Evolutionary conservation across 768 basidiomycete genomes (phyloP), one percentile per base, ranked within the genome.

Genomic region (Suillus variegatus): DNA sequence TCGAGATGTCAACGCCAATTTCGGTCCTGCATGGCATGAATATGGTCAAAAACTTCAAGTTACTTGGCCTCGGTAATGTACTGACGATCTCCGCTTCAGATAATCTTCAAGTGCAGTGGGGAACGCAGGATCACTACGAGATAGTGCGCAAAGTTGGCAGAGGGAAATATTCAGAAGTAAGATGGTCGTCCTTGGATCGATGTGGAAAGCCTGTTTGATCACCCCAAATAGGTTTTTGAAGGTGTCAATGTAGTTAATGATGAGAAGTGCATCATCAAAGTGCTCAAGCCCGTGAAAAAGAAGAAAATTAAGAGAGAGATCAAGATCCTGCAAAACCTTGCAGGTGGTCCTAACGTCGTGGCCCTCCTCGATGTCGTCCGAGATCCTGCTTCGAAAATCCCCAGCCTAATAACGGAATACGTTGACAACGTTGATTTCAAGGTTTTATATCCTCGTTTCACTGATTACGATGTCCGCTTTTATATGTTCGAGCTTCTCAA

Each of bases 291-390:
- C 0, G 96, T 99, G 47, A 99, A 99, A 86, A 98, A 99, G 88
- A 99, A 99, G 88, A 99, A 99, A 82, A 98, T 98, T 80, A 98
- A 98, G 82, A 86, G 97, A 68, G 97, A 99, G 81, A 97, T 99
- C 77, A 98, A 98, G 84, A 97, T 99, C 73, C 81, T 99, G 32
- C 95, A 96, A 79, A 97, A 98, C 76, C 84, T 99, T 38, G 94
- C 95, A 0, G 96, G 97, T 32, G 97, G 97, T 7, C 95, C 95
- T 4, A 99, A 99, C 77, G 85, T 99, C 68, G 93, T 98, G 58
- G 91, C 91, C 8, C 84, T 99, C 60, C 83, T 98, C 67, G 97
- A 99, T 75, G 95, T 98, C 70, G 97, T 99, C 66, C 88, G 97
- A 71, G 97, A 99, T 81, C 93, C 91, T 44, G 88, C 93, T 68